Conservation (phyloP, 345 rosid species). For the Eucalyptus brandiana region DNA sequence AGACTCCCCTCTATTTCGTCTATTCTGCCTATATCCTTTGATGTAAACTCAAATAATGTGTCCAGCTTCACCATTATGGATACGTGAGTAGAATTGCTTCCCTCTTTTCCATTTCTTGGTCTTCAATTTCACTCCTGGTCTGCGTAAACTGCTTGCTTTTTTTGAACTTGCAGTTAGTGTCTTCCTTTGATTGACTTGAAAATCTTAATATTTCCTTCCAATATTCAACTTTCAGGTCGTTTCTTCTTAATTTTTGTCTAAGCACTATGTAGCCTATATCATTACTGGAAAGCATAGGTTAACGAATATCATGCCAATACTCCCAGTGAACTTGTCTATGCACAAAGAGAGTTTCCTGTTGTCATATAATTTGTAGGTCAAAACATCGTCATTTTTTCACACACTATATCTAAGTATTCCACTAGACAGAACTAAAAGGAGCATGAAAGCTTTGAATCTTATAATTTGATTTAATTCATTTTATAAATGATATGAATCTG, state of each 20-base stretch:
- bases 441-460: neutral
- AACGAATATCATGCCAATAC: neutral
- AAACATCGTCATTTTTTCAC: neutral
- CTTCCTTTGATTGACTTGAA: neutral
- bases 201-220: neutral
- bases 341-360: neutral
- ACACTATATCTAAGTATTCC: neutral
- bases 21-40: neutral
- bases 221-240: neutral
- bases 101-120: neutral
- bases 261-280: neutral
- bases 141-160: neutral
- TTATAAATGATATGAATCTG: neutral
- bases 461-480: neutral
- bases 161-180: neutral
- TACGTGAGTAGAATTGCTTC: neutral
- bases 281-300: neutral
- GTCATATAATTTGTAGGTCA: neutral
- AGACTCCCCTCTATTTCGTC: neutral
- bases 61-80: neutral
- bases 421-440: neutral
- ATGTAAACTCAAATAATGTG: neutral
- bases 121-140: neutral
- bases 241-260: neutral
- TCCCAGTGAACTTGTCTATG: neutral